Conservation (phyloP, 371 early-diverging fungal genomes). For the Capillidium rhysosporum region DNA sequence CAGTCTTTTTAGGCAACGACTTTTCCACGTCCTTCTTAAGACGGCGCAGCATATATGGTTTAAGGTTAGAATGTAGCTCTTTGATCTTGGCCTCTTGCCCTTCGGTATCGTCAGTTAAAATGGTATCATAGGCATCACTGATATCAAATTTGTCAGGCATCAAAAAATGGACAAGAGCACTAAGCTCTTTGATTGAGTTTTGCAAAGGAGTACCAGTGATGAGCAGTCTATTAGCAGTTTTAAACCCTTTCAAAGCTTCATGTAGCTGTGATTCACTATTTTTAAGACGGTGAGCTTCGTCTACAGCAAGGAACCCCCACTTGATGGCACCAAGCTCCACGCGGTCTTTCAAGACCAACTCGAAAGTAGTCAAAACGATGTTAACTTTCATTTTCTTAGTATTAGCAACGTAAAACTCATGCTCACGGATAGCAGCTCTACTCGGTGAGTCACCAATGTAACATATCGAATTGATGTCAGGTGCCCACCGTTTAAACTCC, state of each 20-base stretch:
- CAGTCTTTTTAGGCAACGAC: conserved; percentile 83
- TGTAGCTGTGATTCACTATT: conserved; percentile 75
- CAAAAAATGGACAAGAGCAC: conserved; percentile 59
- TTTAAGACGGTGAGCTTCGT: conserved; percentile 84
- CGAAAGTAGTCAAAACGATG: conserved; percentile 85
- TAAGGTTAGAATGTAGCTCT: conserved; percentile 61
- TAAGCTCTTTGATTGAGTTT: conserved; percentile 69
- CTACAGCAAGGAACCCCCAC: conserved; percentile 75
- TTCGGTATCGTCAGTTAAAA: conserved; percentile 21
- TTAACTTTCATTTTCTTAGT: conserved; percentile 56
- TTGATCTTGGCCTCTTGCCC: conserved; percentile 66
- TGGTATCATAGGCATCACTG: conserved; percentile 28
- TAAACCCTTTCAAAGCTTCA: conserved; percentile 53
- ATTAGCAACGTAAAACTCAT: conserved; percentile 56
- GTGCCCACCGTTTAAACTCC: conserved; percentile 89
- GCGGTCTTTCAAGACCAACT: conserved; percentile 82
- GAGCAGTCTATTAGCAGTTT: conserved; percentile 53
- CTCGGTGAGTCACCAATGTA: conserved; percentile 76
- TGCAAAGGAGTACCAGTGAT: conserved; percentile 85
- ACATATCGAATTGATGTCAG: conserved; percentile 71
- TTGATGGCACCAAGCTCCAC: conserved; percentile 45
- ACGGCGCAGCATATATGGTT: conserved; percentile 81
- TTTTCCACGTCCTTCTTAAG: conserved; percentile 96
- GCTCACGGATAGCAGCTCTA: conserved; percentile 67
- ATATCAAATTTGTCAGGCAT: conserved; percentile 67